phyloP scores from a whole-genome alignment of 257 asterid species.

The Ajuga chamaepitys region DNA sequence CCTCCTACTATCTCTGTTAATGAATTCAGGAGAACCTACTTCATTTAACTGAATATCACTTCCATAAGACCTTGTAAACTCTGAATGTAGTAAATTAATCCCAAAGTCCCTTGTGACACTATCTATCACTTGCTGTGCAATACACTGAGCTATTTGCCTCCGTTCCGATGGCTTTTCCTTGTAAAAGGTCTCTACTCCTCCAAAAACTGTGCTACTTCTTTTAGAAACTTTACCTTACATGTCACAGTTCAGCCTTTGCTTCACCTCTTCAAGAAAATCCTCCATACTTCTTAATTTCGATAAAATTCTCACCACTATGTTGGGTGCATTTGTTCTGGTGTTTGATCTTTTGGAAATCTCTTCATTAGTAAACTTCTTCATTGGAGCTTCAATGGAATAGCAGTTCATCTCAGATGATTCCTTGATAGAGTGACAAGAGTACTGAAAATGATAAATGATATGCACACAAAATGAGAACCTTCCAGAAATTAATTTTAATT shows the following conservation, averaged over 20 bases:
- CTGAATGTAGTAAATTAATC: constrained; percentile 56
- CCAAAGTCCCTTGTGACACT: constrained; percentile 53
- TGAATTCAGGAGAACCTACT: constrained; percentile 46
- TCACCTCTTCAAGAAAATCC: constrained; percentile 82
- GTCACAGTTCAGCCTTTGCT: constrained; percentile 63
- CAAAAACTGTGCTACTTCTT: constrained; percentile 38
- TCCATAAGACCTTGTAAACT: constrained; percentile 64
- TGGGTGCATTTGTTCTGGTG: constrained; percentile 41
- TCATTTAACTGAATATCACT: constrained; percentile 50
- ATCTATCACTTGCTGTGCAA: constrained; percentile 64
- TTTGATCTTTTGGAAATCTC: constrained; percentile 49
- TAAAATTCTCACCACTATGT: constrained; percentile 38
- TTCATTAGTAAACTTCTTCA: constrained; percentile 55
- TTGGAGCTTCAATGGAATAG: constrained; percentile 56
- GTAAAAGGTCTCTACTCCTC: constrained; percentile 67
- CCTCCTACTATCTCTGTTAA: constrained; percentile 53
- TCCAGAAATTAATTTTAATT: not conserved
- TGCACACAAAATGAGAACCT: not conserved
- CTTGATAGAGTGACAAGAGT: constrained; percentile 28
- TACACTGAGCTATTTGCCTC: constrained; percentile 67
- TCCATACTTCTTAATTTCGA: constrained; percentile 42
- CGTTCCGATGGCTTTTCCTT: constrained; percentile 64
- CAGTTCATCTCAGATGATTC: constrained; percentile 33
- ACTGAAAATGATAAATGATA: constrained; percentile 27
- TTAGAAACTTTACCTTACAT: constrained; percentile 51